These are phyloP conservation scores for Wickerhamomyces ciferrii DNA, from an alignment of 805 yeast genomes.

Conservation along the genomic window DNA sequence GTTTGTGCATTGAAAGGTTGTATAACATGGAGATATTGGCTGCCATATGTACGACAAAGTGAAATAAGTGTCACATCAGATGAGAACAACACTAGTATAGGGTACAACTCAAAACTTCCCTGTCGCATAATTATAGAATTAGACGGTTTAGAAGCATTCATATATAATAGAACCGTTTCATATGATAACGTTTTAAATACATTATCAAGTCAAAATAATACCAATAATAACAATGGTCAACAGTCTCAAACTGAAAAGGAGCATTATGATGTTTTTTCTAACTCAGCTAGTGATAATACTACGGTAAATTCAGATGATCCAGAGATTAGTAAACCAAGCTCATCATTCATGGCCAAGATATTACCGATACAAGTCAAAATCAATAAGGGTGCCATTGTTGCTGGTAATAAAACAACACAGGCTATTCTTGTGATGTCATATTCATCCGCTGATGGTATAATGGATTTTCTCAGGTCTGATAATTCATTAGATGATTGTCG, in stretches of 20 bases:
- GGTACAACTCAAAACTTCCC: conserved; percentile 44
- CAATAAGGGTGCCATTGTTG: conserved; percentile 63
- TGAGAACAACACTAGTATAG: conserved; percentile 14
- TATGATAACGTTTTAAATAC: conserved; percentile 58
- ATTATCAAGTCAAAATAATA: conserved; percentile 18
- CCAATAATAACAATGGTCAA: conserved; percentile 6
- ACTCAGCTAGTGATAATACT: conserved; percentile 11
- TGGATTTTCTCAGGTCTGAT: conserved; percentile 50
- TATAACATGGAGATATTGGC: conserved; percentile 92
- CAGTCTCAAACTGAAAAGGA: conserved; percentile 6
- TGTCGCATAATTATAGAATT: conserved; percentile 51
- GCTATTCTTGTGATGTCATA: conserved; percentile 63
- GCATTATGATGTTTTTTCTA: conserved; percentile 5
- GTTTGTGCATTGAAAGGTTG: conserved; percentile 65
- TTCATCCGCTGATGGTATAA: conserved; percentile 43
- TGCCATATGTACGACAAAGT: conserved; percentile 29
- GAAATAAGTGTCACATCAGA: neutral
- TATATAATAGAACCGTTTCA: conserved; percentile 75
- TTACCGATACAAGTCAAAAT: conserved; percentile 63
- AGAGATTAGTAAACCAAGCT: neutral
- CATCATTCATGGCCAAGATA: conserved; percentile 22
- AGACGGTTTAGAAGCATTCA: conserved; percentile 78
- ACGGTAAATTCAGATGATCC: conserved; percentile 3
- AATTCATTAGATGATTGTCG: conserved; percentile 55
- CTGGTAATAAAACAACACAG: conserved; percentile 80